Base-by-base conservation (phyloP, 805 yeast species). In the Candida methanosorbosa region DNA sequence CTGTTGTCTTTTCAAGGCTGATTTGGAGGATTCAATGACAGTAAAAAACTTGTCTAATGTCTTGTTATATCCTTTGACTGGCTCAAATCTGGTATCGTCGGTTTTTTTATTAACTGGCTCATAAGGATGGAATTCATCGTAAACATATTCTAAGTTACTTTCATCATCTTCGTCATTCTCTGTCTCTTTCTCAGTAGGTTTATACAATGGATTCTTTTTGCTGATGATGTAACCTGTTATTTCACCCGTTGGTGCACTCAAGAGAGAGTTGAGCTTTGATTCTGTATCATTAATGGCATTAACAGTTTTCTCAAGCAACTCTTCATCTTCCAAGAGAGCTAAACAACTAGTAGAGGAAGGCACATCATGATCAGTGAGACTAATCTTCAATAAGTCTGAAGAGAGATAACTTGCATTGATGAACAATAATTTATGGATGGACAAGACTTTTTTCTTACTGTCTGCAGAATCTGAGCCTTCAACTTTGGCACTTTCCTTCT, bases 11-110 rank as follows among this genome's bases (percentile, higher is more conserved):
- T 77, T 72, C 37, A 83, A 57, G 0, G 87, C 78, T 47, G 78
- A 74, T 48, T 84, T 85, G 4, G 86, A 75, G 4, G 94, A 77
- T 50, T 90, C 95, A 13, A 88, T 64, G 0, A 90, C 78, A 0
- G 96, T 85, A 52, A 83, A 90, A 50, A 83, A 90, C 27, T 63
- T 65, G 56, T 90, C 98, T 16, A 90, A 67, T 0, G 97, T 80
- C 38, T 72, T 71, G 50, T 86, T 88, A 54, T 86, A 90, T 0
- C 92, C 87, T 7, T 61, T 56, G 12, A 75, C 57, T 15, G 61
- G 63, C 3, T 70, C 63, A 16, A 77, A 49, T 17, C 61, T 59
- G 33, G 49, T 54, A 13, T 46, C 44, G 9, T 49, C 54, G 12
- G 38, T 38, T 4, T 31, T 21, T 38, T 58, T 60, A 35, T 57